Conservation (phyloP, 2,329 filamentous ascomycete genomes). For the Nannizzia gypsea region DNA sequence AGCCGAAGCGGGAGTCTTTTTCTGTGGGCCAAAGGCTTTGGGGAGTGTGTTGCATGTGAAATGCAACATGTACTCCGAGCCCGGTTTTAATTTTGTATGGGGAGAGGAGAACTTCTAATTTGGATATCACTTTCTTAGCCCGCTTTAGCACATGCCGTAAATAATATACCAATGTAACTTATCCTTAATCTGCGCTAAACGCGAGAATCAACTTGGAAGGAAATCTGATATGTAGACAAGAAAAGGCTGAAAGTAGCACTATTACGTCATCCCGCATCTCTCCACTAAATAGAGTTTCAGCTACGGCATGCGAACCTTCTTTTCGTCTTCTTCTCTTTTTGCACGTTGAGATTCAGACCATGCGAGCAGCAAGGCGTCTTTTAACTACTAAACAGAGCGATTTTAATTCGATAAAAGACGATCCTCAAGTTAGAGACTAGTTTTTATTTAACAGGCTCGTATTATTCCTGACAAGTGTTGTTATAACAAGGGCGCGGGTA, state of each 20-base stretch:
- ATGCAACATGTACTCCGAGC: conserved; percentile 80
- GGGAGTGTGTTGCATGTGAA: conserved; percentile 68
- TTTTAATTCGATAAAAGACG: background rate
- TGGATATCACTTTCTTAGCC: too few relatives aligned
- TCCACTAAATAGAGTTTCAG: background rate
- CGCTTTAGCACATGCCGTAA: too few relatives aligned
- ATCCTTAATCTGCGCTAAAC: too few relatives aligned
- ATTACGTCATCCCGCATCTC: background rate
- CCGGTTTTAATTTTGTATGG: conserved; percentile 51
- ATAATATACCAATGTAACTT: too few relatives aligned
- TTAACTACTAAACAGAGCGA: background rate
- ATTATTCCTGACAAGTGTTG: too few relatives aligned
- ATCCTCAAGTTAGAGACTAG: background rate
- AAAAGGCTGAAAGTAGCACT: too few relatives aligned
- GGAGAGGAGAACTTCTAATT: conserved; percentile 43
- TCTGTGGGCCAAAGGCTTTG: conserved; percentile 71
- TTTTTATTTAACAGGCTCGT: too few relatives aligned
- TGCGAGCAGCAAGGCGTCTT: background rate
- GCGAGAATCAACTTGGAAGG: too few relatives aligned
- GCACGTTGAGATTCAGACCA: background rate
- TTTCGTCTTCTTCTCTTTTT: background rate
- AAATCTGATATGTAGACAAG: too few relatives aligned
- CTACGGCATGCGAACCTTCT: background rate
- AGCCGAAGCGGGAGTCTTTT: conserved; percentile 66
- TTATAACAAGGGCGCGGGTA: too few relatives aligned